Evolutionary conservation across 2,329 filamentous ascomycete species (phyloP).

Genomic region (Pseudopyrenochaeta lycopersici): DNA sequence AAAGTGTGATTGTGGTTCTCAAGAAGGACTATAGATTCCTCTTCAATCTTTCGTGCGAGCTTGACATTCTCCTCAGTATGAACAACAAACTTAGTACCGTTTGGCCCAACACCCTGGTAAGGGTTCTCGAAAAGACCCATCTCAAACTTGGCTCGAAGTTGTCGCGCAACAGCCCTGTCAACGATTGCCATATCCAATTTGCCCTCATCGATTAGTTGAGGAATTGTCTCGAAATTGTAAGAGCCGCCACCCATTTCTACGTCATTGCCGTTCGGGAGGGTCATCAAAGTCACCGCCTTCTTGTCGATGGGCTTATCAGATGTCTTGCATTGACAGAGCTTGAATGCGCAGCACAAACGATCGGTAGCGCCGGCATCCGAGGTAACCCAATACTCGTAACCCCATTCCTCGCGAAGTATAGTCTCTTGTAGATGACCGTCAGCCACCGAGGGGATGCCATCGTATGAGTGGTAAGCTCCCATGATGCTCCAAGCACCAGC

Average conservation of each 20-base stretch:
- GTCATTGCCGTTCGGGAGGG: constrained; percentile 74
- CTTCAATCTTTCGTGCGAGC: constrained; percentile 71
- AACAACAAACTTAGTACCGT: constrained; percentile 66
- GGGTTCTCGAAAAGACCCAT: constrained; percentile 77
- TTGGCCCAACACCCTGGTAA: constrained; percentile 66
- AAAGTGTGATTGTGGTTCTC: constrained; percentile 74
- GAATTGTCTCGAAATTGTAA: constrained; percentile 73
- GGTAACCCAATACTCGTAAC: constrained; percentile 73
- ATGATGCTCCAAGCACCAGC: constrained; percentile 74
- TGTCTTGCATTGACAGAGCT: constrained; percentile 64
- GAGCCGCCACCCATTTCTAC: constrained; percentile 81
- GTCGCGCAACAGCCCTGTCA: constrained; percentile 71
- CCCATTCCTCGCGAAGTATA: constrained; percentile 76
- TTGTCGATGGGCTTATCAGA: constrained; percentile 65
- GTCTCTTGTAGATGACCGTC: constrained; percentile 70
- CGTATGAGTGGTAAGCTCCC: constrained; percentile 79
- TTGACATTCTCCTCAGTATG: constrained; percentile 68
- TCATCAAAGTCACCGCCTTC: constrained; percentile 69
- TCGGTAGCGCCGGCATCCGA: constrained; percentile 77
- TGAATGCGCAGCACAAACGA: constrained; percentile 70
- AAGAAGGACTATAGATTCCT: constrained; percentile 75
- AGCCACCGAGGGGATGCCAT: constrained; percentile 73
- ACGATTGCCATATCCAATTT: constrained; percentile 67
- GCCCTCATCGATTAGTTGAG: constrained; percentile 68
- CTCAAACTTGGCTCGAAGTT: constrained; percentile 73